Evolutionary conservation across 2,329 filamentous ascomycete genomes (phyloP), one percentile per base, ranked within the genome.

Genomic region (Fusarium austroafricanum): DNA sequence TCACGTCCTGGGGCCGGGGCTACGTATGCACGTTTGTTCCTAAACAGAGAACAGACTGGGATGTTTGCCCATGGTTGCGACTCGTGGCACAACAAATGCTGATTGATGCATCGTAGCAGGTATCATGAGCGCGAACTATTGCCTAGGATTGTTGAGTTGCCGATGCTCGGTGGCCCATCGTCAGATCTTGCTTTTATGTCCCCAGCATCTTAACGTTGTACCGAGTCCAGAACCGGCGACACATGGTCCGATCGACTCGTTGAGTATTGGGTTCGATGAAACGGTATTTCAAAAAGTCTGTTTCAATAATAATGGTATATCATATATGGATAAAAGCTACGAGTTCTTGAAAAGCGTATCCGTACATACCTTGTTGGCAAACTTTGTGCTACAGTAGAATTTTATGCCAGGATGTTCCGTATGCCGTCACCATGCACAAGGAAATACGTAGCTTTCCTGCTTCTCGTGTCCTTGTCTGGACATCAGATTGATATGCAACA

Each of bases 341-440:
- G 21, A 29, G 53, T 35, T 42, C 33, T 17, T 33, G 21, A 29
- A 21, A 50, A 20, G 23, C 35, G 39, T 44, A 21, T 52, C 37
- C 15, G 37, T 52, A 40, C 40, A 33, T 50, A 21, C 33, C 17
- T 35, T 35, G 37, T 40, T 47, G 45, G 47, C 33, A 31, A 40
- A 53, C 20, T 45, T 23, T 42, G 42, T 58, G 52, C 35, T 31
- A n/a, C n/a, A n/a, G n/a, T n/a, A 28, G 42, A 31, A 37, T 59
- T 18, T 38, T 37, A 42, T 55, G 65, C 47, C 42, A 49, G 43
- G 39, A 55, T 43, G 33, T 26, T 55, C 45, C 17, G 33, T 53
- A 68, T 68, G 38, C 60, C 60, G 51, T 56, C 64, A 67, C 31
- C 31, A 15, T 33, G 31, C 14, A 26, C 29, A 18, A 53, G 26